Base-by-base conservation (phyloP, 169 alveolate species). In the Plasmodium chabaudi region DNA sequence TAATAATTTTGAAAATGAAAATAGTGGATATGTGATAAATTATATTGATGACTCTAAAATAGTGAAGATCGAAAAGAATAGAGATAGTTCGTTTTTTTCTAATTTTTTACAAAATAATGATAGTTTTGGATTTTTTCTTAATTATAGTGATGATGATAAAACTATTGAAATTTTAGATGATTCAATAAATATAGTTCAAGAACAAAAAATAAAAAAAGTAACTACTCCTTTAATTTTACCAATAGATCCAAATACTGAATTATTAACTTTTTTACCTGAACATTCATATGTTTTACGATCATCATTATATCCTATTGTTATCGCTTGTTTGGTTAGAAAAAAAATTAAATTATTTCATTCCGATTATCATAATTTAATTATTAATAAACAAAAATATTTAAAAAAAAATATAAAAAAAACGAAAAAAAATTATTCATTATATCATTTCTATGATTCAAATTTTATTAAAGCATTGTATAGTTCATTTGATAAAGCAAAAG, bases 271-370 rank as follows among this genome's bases (percentile, higher is more conserved):
- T 19, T 47, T 82, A 56, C 90, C 90, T 67, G 90, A 82, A 68
- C 90, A 82, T 27, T 82, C 90, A 56, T 82, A 68, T 47, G 90
- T 82, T 7, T 15, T 82, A 46, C 63, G 90, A 19, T 82, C 90
- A 9, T 65, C 90, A n/a, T 47, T 82, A 15, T 82, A 82, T 60
- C 90, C 90, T 13, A 82, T 82, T 67, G 90, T 82, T 44, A 82
- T 82, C 15, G 86, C 90, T 55, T 82, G 71, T 34, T 47, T 82
- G 23, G 90, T 82, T 27, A 34, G 90, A 67, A 82, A 82, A 82
- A 82, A 82, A 69, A 82, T 68, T 9, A 82, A 69, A 53, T 44
- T 69, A 17, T 56, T 47, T 25, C 71, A 82, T 55, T 82, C 67
- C 5, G 23, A 68, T 21, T 82, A 21, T 51, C 79, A 65, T 19